Conservation (phyloP, 345 rosid species). For the Lepidium sativum region DNA sequence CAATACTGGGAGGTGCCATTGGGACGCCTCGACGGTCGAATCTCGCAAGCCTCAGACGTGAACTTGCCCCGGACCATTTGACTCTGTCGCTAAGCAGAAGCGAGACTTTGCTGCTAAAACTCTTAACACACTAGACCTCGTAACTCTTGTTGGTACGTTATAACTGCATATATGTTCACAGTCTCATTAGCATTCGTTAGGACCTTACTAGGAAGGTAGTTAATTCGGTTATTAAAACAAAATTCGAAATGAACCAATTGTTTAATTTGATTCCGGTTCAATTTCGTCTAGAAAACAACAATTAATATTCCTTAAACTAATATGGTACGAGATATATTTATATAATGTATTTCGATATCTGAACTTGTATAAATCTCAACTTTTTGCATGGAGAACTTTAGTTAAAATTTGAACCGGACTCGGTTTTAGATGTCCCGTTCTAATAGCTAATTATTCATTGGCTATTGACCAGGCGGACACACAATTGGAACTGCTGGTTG, state of each 20-base stretch:
- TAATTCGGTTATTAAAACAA: too few relatives aligned
- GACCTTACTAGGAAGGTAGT: not conserved
- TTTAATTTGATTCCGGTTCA: too few relatives aligned
- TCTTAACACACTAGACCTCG: conserved; percentile 39
- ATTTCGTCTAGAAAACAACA: too few relatives aligned
- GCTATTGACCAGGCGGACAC: conserved; percentile 37
- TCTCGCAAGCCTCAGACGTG: conserved; percentile 28
- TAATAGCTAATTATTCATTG: not conserved
- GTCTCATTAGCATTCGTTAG: not conserved
- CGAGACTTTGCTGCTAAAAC: conserved; percentile 26
- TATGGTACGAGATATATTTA: too few relatives aligned
- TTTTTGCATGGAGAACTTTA: not conserved
- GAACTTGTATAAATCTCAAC: too few relatives aligned
- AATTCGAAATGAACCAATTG: too few relatives aligned
- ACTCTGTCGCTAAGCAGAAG: conserved; percentile 28
- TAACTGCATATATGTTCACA: not conserved
- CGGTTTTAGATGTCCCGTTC: not conserved
- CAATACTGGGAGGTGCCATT: conserved; percentile 22
- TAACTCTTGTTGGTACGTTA: conserved; percentile 39
- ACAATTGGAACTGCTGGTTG: conserved; percentile 43
- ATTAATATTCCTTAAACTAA: too few relatives aligned
- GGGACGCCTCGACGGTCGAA: conserved; percentile 28
- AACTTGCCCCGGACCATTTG: conserved; percentile 32
- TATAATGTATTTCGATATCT: too few relatives aligned
- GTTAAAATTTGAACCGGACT: not conserved